phyloP scores from a whole-genome alignment of 2,329 filamentous ascomycete genomes.

The Pyrenophora seminiperda region DNA sequence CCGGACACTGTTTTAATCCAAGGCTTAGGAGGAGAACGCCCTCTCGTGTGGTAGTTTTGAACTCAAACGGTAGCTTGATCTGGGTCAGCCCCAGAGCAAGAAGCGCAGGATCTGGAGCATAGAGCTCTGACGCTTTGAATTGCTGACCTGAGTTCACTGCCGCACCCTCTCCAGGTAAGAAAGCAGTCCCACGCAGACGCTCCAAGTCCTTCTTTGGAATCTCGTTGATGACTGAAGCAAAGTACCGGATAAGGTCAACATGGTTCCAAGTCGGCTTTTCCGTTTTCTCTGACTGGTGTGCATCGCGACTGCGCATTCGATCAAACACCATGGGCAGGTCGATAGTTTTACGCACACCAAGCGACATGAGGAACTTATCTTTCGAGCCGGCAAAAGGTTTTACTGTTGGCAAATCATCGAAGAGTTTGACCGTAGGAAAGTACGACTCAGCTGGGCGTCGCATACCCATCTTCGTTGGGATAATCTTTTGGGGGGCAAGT shows the following conservation, averaged over 20 bases:
- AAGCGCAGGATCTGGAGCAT: slow-evolving; percentile 43
- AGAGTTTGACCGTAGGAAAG: slow-evolving; percentile 90
- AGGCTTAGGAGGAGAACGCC: slow-evolving; percentile 74
- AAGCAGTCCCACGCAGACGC: slow-evolving; percentile 75
- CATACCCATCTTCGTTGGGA: slow-evolving; percentile 93
- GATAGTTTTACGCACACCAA: slow-evolving; percentile 94
- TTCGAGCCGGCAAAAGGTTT: slow-evolving; percentile 76
- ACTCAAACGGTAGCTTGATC: slow-evolving; percentile 77
- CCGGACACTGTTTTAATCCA: slow-evolving; percentile 74
- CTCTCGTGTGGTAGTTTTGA: slow-evolving; percentile 61
- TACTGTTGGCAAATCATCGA: slow-evolving; percentile 88
- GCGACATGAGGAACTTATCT: slow-evolving; percentile 80
- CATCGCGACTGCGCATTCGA: slow-evolving; percentile 70
- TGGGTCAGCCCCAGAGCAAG: slow-evolving; percentile 47
- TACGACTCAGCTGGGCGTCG: slow-evolving; percentile 83
- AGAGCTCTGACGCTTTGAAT: slow-evolving; percentile 46
- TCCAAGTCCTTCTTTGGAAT: slow-evolving; percentile 83
- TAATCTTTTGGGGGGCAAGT: slow-evolving; percentile 71
- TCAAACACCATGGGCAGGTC: slow-evolving; percentile 94
- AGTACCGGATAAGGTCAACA: slow-evolving; percentile 90
- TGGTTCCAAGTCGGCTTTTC: slow-evolving; percentile 78
- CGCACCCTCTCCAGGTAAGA: slow-evolving; percentile 71
- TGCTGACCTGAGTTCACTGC: slow-evolving; percentile 36
- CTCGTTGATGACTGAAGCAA: slow-evolving; percentile 86
- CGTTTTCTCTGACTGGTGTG: slow-evolving; percentile 43